Evolutionary conservation across 495 filamentous ascomycete species (phyloP).

Genomic region (Neurospora cerealis): DNA sequence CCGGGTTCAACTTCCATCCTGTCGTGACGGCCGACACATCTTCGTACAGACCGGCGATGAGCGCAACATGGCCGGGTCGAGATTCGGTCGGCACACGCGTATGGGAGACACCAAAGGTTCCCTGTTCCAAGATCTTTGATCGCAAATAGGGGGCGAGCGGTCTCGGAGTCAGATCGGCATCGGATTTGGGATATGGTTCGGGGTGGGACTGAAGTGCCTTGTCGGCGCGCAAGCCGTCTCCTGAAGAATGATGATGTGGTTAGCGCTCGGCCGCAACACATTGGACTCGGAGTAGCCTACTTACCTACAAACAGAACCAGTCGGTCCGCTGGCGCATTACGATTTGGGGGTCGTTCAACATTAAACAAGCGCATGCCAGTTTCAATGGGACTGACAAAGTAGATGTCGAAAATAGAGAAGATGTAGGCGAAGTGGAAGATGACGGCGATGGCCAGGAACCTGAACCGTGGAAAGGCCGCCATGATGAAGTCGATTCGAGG

Average conservation of each 20-base stretch:
- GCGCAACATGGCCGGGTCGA: constrained; percentile 89
- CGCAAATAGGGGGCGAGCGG: constrained; percentile 90
- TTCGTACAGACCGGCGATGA: constrained; percentile 96
- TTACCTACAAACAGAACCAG: constrained; percentile 89
- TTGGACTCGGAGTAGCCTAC: constrained; percentile 22
- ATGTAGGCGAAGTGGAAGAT: constrained; percentile 93
- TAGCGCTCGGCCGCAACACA: neutral
- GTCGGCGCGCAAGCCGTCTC: constrained; percentile 91
- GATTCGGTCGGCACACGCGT: constrained; percentile 97
- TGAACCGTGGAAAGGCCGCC: constrained; percentile 72
- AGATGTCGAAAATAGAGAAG: constrained; percentile 97
- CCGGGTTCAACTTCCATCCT: constrained; percentile 97
- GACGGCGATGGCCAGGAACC: constrained; percentile 85
- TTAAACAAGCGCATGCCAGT: constrained; percentile 81
- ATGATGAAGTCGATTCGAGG: constrained; percentile 31
- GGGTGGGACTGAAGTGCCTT: constrained; percentile 94
- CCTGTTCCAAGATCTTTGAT: constrained; percentile 73
- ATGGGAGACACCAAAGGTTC: constrained; percentile 98
- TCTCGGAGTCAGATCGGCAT: constrained; percentile 48
- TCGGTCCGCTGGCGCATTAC: constrained; percentile 74
- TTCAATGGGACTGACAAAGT: constrained; percentile 97
- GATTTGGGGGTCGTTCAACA: constrained; percentile 49
- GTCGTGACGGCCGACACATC: constrained; percentile 97
- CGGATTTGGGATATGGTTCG: constrained; percentile 67
- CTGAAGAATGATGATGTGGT: constrained; percentile 24